Conservation (phyloP, 371 early-diverging fungal species). For the Mucor irregularis region DNA sequence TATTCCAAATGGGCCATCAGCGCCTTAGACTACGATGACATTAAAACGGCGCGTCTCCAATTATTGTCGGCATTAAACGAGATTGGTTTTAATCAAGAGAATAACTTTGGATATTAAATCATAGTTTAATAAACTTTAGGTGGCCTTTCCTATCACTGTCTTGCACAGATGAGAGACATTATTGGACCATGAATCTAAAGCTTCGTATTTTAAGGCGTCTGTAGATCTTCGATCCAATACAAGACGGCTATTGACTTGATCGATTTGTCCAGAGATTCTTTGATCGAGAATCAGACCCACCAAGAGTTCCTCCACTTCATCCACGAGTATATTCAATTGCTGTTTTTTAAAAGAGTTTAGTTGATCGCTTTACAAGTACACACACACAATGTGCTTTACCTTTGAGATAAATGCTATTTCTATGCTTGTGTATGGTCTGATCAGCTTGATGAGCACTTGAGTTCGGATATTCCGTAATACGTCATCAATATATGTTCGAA, state of each 20-base stretch:
- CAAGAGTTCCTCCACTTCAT: conserved; percentile 84
- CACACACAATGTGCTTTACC: conserved; percentile 45
- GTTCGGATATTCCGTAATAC: conserved; percentile 88
- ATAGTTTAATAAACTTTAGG: conserved; percentile 11
- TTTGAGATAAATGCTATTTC: conserved; percentile 77
- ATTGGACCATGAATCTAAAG: conserved; percentile 74
- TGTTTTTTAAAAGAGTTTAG: conserved; percentile 16
- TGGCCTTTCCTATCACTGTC: conserved; percentile 64
- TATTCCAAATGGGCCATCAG: conserved; percentile 91
- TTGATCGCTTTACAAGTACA: neutral
- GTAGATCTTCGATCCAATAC: conserved; percentile 71
- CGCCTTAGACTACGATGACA: conserved; percentile 93
- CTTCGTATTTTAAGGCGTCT: conserved; percentile 67
- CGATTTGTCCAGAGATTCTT: conserved; percentile 81
- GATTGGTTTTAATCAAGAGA: conserved; percentile 41
- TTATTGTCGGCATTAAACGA: conserved; percentile 73
- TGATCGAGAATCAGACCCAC: conserved; percentile 86
- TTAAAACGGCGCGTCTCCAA: conserved; percentile 81
- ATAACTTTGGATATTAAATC: conserved; percentile 42
- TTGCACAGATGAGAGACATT: conserved; percentile 65
- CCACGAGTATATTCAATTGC: conserved; percentile 74
- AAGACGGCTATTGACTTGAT: conserved; percentile 76
- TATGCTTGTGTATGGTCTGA: conserved; percentile 91
- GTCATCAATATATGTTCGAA: conserved; percentile 86
- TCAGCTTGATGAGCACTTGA: conserved; percentile 80